Conservation (phyloP, 345 rosid genomes). For the Limnanthes douglasii region DNA sequence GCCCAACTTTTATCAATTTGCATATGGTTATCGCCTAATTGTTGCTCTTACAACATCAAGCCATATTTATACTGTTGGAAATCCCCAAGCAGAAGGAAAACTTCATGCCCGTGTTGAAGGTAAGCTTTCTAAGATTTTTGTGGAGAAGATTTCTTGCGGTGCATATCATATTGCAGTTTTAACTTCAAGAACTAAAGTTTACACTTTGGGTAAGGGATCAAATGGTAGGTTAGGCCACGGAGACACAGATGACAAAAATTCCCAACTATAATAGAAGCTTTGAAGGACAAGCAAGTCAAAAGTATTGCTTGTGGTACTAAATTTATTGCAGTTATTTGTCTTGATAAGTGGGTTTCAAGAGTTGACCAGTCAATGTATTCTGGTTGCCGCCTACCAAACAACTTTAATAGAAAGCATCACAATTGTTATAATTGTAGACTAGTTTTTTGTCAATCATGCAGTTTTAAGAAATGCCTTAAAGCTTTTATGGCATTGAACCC, state of each 20-base stretch:
- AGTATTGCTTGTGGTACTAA: slow-evolving; percentile 55
- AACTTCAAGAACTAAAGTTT: slow-evolving; percentile 69
- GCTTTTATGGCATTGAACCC: slow-evolving; percentile 80
- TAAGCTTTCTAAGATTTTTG: slow-evolving; percentile 45
- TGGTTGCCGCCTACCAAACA: slow-evolving; percentile 52
- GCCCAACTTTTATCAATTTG: slow-evolving; percentile 59
- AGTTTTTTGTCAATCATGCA: slow-evolving; percentile 59
- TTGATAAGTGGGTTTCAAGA: slow-evolving; percentile 62
- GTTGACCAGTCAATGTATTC: slow-evolving; percentile 70
- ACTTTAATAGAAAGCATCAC: slow-evolving; percentile 63
- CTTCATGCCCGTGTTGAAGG: slow-evolving; percentile 54
- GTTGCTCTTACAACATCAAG: slow-evolving; percentile 52
- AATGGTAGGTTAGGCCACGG: slow-evolving; percentile 74
- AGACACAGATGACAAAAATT: slow-evolving; percentile 46
- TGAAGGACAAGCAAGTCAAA: slow-evolving; percentile 65
- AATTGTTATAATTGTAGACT: slow-evolving; percentile 75
- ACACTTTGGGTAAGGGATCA: slow-evolving; percentile 78
- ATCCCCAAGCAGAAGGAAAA: slow-evolving; percentile 59
- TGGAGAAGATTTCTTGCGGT: slow-evolving; percentile 71
- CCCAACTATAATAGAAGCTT: slow-evolving; percentile 46
- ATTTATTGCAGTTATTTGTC: slow-evolving; percentile 67
- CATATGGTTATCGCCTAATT: slow-evolving; percentile 65
- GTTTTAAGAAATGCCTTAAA: slow-evolving; percentile 46
- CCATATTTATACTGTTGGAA: slow-evolving; percentile 68
- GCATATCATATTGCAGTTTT: slow-evolving; percentile 64